Percentiles rank a stretch among this genome's conserved stretches.
phyloP scores from a whole-genome alignment of 129 eudicot genomes.

The Cynara cardunculus region DNA sequence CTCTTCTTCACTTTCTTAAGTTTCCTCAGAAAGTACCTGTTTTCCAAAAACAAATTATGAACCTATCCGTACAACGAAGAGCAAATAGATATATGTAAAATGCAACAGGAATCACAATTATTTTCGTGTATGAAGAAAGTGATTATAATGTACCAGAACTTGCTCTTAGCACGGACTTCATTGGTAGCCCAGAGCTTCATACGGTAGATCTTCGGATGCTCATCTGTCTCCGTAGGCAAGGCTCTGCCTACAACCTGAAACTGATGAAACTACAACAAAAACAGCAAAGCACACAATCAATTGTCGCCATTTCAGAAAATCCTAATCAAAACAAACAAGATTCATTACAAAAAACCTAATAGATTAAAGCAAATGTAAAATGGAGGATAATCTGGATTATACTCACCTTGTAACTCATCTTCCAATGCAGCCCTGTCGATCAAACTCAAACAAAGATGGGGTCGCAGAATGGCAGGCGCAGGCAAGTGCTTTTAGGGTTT shows the following conservation, averaged over 20 bases:
- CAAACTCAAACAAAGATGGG: background rate
- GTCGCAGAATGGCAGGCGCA: background rate
- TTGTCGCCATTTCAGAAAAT: background rate
- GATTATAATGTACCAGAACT: constrained; percentile 43
- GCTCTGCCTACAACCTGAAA: constrained; percentile 70
- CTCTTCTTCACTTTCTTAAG: constrained; percentile 40
- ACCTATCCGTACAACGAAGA: background rate
- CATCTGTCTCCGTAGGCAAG: constrained; percentile 53
- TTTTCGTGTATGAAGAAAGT: background rate
- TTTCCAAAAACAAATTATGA: background rate
- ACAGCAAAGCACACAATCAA: background rate
- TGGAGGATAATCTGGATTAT: background rate
- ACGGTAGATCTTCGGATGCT: constrained; percentile 66
- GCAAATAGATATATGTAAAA: background rate
- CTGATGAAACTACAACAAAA: constrained; percentile 49
- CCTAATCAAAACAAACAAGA: background rate
- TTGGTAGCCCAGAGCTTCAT: constrained; percentile 70
- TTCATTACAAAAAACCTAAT: background rate
- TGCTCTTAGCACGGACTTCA: constrained; percentile 67
- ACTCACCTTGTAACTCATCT: constrained; percentile 22
- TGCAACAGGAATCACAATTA: background rate
- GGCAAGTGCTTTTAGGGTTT: constrained; percentile 9
- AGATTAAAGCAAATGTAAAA: background rate
- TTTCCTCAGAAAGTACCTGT: constrained; percentile 36
- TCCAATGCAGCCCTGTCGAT: background rate